Evolutionary conservation across 2,329 filamentous ascomycete species (phyloP).

Genomic region (Chalara sp.): DNA sequence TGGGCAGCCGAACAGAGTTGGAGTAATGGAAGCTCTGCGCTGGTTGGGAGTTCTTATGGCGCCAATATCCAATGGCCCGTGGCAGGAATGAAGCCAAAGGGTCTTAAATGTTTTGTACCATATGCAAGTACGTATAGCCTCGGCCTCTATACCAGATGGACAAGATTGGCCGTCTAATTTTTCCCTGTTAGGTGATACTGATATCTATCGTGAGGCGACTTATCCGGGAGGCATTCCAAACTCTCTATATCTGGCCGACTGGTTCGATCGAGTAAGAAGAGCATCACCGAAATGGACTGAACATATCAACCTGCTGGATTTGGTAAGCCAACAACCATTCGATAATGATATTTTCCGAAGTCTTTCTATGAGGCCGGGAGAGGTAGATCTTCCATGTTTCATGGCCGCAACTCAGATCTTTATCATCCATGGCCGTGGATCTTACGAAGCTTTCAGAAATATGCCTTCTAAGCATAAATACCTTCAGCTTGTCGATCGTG

Average conservation of each 20-base stretch:
- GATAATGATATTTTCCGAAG: not conserved
- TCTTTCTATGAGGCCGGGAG: not conserved
- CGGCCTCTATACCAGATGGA: not conserved
- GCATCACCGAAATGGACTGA: slow-evolving; percentile 5
- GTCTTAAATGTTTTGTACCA: slow-evolving; percentile 7
- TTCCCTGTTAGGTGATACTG: not conserved
- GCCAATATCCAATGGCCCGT: slow-evolving; percentile 17
- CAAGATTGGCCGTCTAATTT: not conserved
- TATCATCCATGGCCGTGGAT: slow-evolving; percentile 7
- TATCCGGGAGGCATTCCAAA: slow-evolving; percentile 4
- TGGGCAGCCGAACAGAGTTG: slow-evolving; percentile 24
- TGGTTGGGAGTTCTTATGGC: slow-evolving; percentile 27
- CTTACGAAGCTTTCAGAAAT: slow-evolving; percentile 4
- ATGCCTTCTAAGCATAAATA: not conserved
- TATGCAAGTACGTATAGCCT: slow-evolving; percentile 1
- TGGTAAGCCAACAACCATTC: not conserved
- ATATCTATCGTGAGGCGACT: slow-evolving; percentile 7
- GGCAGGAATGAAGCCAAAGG: slow-evolving; percentile 10
- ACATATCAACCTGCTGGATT: not conserved
- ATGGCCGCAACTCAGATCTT: slow-evolving; percentile 6
- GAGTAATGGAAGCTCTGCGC: slow-evolving; percentile 27
- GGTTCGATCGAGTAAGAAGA: slow-evolving; percentile 2
- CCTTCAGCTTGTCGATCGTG: slow-evolving; percentile 5
- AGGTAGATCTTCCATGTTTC: slow-evolving; percentile 4
- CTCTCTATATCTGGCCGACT: slow-evolving; percentile 1